Evolutionary conservation across 2,329 filamentous ascomycete species (phyloP).

Genomic region (Dissoconium aciculare): DNA sequence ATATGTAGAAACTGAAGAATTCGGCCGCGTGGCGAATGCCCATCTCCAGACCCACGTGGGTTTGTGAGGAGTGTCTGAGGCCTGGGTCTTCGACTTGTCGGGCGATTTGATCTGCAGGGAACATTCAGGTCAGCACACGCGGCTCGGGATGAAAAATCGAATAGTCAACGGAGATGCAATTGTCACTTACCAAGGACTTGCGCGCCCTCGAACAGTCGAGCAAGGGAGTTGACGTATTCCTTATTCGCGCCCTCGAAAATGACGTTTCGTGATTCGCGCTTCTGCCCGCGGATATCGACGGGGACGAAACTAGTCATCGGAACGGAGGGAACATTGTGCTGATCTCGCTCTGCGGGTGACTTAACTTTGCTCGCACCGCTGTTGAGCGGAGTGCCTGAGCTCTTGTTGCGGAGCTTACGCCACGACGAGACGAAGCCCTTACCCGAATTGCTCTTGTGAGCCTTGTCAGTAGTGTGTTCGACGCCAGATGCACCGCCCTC

Average conservation of each 20-base stretch:
- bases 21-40: constrained; percentile 87
- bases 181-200: constrained; percentile 67
- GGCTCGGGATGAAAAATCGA: constrained; percentile 2
- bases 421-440: constrained; percentile 75
- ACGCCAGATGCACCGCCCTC: constrained; percentile 18
- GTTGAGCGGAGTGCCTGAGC: constrained; percentile 42
- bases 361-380: constrained; percentile 20
- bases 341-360: constrained; percentile 41
- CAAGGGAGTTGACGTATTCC: constrained; percentile 81
- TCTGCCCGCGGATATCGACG: constrained; percentile 34
- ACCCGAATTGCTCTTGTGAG: constrained; percentile 41
- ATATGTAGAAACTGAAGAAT: constrained; percentile 95
- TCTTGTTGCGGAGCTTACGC: constrained; percentile 81
- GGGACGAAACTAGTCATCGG: constrained; percentile 57
- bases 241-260: constrained; percentile 72
- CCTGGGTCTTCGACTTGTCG: constrained; percentile 93
- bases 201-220: constrained; percentile 79
- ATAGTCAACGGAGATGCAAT: too few species aligned
- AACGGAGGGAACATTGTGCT: constrained; percentile 38
- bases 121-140: too few species aligned
- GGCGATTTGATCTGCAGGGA: constrained; percentile 76
- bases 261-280: constrained; percentile 45
- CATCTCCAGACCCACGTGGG: constrained; percentile 86
- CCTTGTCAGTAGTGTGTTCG: constrained; percentile 25
- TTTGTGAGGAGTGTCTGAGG: constrained; percentile 77